phyloP scores from a whole-genome alignment of 1,284 basidiomycete species.

The Porodaedalea pini region DNA sequence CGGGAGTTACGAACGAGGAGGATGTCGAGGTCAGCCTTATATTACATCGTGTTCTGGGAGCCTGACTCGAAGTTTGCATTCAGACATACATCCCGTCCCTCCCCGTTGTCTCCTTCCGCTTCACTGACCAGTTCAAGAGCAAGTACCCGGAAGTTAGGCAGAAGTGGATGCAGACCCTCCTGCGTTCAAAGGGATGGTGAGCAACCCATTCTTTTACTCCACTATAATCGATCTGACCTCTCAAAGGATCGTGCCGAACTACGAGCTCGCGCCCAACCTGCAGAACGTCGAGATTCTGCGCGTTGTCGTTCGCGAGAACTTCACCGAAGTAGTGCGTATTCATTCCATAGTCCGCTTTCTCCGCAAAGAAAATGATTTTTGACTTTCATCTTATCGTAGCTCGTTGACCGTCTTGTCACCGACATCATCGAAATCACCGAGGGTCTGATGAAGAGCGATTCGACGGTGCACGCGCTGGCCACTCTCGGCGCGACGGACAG shows the following conservation, averaged over 20 bases:
- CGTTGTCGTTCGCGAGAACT: slow-evolving; percentile 80
- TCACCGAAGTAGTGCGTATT: slow-evolving; percentile 49
- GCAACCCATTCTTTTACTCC: slow-evolving; percentile 16
- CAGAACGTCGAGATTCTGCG: slow-evolving; percentile 77
- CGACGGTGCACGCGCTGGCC: slow-evolving; percentile 50
- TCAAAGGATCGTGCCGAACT: slow-evolving; percentile 80
- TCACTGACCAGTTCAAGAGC: slow-evolving; percentile 73
- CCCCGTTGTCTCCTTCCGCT: slow-evolving; percentile 90
- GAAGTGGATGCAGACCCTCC: slow-evolving; percentile 82
- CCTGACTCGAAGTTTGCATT: slow-evolving; percentile 9
- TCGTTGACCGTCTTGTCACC: slow-evolving; percentile 59
- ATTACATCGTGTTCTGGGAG: not conserved
- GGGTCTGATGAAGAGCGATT: slow-evolving; percentile 42
- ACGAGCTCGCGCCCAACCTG: slow-evolving; percentile 72
- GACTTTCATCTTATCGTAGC: slow-evolving; percentile 35
- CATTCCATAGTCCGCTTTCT: not conserved
- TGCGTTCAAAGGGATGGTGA: slow-evolving; percentile 75
- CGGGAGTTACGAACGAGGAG: slow-evolving; percentile 40
- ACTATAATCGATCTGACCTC: not conserved
- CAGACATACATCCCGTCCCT: slow-evolving; percentile 75
- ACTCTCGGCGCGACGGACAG: slow-evolving; percentile 35
- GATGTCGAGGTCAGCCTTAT: slow-evolving; percentile 49
- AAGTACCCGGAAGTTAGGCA: slow-evolving; percentile 78
- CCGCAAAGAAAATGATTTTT: slow-evolving; percentile 10
- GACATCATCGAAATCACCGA: slow-evolving; percentile 66